phyloP scores from a whole-genome alignment of 2,329 filamentous ascomycete genomes.

The Sphaerostilbella broomeana region DNA sequence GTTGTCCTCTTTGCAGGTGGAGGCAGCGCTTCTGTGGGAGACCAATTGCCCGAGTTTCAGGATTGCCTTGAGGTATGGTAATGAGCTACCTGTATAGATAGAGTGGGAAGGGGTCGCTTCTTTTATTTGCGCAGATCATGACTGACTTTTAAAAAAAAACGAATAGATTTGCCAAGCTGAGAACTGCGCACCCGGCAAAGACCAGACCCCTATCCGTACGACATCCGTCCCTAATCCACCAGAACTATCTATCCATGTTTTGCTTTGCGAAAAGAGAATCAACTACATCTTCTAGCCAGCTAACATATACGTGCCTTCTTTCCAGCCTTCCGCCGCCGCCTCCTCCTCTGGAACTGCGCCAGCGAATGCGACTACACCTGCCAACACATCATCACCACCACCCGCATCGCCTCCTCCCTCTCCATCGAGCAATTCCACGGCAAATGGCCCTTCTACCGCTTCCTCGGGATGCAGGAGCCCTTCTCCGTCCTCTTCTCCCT shows the following conservation, averaged over 20 bases:
- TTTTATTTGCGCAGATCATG: conserved; percentile 1
- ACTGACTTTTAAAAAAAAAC: conserved; percentile 13
- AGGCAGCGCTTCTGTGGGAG: conserved; percentile 70
- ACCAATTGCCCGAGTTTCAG: conserved; percentile 78
- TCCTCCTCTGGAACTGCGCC: conserved; percentile 88
- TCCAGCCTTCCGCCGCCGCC: conserved; percentile 71
- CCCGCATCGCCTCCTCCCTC: conserved; percentile 58
- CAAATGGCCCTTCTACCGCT: conserved; percentile 94
- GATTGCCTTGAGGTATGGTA: conserved; percentile 69
- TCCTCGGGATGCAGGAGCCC: conserved; percentile 91
- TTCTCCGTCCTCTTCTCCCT: conserved; percentile 90
- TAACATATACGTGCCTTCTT: background rate
- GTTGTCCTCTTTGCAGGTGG: conserved; percentile 35
- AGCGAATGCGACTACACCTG: conserved; percentile 97
- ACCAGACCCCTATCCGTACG: conserved; percentile 63
- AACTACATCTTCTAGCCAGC: background rate
- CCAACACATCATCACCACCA: conserved; percentile 81
- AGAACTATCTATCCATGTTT: conserved; percentile 1
- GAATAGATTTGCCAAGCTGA: conserved; percentile 67
- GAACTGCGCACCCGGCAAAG: conserved; percentile 64
- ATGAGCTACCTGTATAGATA: background rate
- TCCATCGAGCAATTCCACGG: conserved; percentile 89
- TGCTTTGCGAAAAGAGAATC: background rate
- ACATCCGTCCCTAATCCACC: too few species aligned
- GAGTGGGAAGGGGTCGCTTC: too few species aligned